Conservation (phyloP, 257 asterid species). For the Perilla frutescens region DNA sequence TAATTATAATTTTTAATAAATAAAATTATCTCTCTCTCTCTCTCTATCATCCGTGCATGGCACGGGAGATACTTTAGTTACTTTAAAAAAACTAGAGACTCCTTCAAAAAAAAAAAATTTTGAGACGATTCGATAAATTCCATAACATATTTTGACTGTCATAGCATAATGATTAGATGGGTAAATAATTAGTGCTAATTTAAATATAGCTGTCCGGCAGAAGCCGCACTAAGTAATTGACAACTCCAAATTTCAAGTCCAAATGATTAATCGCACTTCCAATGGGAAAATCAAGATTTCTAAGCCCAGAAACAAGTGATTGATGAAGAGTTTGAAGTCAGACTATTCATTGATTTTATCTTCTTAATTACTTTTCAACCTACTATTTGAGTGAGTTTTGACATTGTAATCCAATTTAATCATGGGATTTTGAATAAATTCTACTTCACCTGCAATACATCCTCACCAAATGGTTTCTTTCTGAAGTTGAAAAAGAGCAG, state of each 20-base stretch:
- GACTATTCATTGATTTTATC: constrained; percentile 9
- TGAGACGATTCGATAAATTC: too few species aligned
- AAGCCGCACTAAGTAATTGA: constrained; percentile 1
- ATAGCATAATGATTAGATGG: neutral
- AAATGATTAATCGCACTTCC: constrained; percentile 34
- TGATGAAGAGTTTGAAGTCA: constrained; percentile 31
- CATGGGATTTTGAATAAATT: neutral
- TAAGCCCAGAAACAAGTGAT: neutral
- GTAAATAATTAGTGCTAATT: neutral
- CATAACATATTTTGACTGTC: neutral
- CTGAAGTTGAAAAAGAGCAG: too few species aligned
- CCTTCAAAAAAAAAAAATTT: too few species aligned
- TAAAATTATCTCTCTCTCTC: too few species aligned
- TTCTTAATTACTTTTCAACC: neutral
- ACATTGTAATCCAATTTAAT: neutral
- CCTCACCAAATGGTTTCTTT: too few species aligned
- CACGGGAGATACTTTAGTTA: too few species aligned
- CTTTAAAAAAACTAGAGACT: too few species aligned
- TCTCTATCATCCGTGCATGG: too few species aligned
- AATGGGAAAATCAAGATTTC: neutral
- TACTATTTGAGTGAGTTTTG: neutral
- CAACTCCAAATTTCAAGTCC: neutral
- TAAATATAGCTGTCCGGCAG: neutral
- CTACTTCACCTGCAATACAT: neutral
- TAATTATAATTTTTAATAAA: too few species aligned